Percentiles rank a stretch among this genome's conserved stretches.
Conservation (phyloP, 2,329 filamentous ascomycete genomes). For the Microcera coccophila region DNA sequence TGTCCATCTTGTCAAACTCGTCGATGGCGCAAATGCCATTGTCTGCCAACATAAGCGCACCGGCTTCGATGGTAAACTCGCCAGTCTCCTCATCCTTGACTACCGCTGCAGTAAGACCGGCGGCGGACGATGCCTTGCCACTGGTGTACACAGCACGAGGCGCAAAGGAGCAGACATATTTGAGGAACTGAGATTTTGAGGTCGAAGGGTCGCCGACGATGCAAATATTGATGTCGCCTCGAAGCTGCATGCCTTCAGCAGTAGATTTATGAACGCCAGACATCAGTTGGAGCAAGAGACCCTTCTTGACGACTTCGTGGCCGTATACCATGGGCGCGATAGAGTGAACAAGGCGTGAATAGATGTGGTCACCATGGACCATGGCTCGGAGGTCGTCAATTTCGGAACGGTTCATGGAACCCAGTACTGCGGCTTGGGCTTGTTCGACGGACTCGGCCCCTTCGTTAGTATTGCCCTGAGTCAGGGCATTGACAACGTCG, state of each 20-base stretch:
- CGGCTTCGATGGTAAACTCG: constrained; percentile 97
- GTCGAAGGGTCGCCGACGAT: constrained; percentile 96
- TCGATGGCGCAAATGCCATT: constrained; percentile 98
- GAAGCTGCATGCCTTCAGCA: constrained; percentile 87
- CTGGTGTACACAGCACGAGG: constrained; percentile 96
- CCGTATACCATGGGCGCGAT: constrained; percentile 97
- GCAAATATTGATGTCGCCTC: constrained; percentile 98
- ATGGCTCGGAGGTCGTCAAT: constrained; percentile 88
- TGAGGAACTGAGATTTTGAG: constrained; percentile 96
- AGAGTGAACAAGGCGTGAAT: constrained; percentile 85
- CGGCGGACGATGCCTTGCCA: constrained; percentile 93
- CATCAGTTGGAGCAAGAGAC: constrained; percentile 87
- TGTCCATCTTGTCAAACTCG: constrained; percentile 99
- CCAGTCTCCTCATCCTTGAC: constrained; percentile 98
- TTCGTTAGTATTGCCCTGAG: constrained; percentile 58
- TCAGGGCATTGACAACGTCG: constrained; percentile 82
- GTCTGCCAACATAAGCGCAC: constrained; percentile 93
- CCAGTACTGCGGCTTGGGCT: constrained; percentile 81
- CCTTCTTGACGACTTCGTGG: constrained; percentile 97
- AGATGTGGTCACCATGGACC: constrained; percentile 95
- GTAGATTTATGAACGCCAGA: constrained; percentile 93
- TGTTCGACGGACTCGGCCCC: constrained; percentile 70
- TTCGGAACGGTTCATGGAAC: constrained; percentile 79
- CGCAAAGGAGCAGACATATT: constrained; percentile 96
- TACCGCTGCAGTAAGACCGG: constrained; percentile 93